Evolutionary conservation across 768 basidiomycete species (phyloP), one percentile per base, ranked within the genome.

Genomic region (Pleurotus salmoneostramineus): DNA sequence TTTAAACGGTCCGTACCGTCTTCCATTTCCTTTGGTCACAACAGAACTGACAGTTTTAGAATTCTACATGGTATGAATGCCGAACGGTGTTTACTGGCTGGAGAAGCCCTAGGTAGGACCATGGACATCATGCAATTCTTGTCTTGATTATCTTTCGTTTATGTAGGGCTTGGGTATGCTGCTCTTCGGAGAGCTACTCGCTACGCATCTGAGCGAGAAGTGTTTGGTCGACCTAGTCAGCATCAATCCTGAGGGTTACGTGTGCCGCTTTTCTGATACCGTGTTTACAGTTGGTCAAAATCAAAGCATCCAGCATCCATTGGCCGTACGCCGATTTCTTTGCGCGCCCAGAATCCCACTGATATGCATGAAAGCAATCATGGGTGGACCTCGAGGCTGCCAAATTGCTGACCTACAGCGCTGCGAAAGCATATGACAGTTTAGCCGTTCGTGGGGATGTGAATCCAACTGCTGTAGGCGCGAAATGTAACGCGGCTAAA

Each of bases 41-140:
- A 43, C 8, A 40, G 11, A 15, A 31, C 40, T 10, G 21, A 40
- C 7, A 7, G 11, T 17, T n/a, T 55, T 43, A 64, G 61, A 6
- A 60, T 64, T 27, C 31, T 64, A 8, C 63, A 64, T 21, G 60
- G 61, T 12, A 61, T 64, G 61, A 64, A 64, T 27, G 63, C 63
- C 11, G 63, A 64, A 42, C 54, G 63, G 5, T 64, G 63, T 50
- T 44, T 64, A 7, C 44, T 64, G 4, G 63, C 63, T 5, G 63
- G 63, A 32, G 63, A 64, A 44, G 63, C 63, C 34, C 48, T 64
- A 42, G 52, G 52, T 55, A 8, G 52, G 15, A 45, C n/a, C 44
- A 45, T 7, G 6, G 5, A 8, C 17, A 8, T 12, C 5, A 8
- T 5, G 15, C 12, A 45, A 27, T 3, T 27, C 21, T 27, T 27